Conservation (phyloP, 176 grass and related monocot species). For the Metroxylon sagu region DNA sequence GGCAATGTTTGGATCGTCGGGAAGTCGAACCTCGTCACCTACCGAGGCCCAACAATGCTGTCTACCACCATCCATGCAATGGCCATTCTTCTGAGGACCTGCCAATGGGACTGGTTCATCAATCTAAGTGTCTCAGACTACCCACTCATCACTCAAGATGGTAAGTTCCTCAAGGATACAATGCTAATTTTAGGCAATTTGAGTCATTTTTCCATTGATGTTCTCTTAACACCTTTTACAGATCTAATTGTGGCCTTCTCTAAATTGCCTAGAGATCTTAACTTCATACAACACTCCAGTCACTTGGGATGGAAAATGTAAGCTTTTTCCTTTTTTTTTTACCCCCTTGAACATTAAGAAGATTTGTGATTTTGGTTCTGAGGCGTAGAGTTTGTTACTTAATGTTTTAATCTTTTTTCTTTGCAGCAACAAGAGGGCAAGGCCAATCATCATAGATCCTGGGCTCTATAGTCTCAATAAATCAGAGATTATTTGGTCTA, state of each 20-base stretch:
- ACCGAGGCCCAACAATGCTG: slow-evolving; percentile 94
- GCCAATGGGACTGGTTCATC: slow-evolving; percentile 94
- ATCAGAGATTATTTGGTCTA: slow-evolving; percentile 64
- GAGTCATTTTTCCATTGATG: not conserved
- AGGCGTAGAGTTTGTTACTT: too few species aligned
- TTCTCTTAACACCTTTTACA: slow-evolving; percentile 20
- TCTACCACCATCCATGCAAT: slow-evolving; percentile 92
- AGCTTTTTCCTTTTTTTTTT: slow-evolving; percentile 1
- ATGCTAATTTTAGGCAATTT: not conserved
- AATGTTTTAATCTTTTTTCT: slow-evolving; percentile 6
- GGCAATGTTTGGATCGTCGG: slow-evolving; percentile 87
- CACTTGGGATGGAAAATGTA: slow-evolving; percentile 98
- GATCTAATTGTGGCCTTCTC: slow-evolving; percentile 88
- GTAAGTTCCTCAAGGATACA: slow-evolving; percentile 14
- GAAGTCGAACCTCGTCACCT: slow-evolving; percentile 70
- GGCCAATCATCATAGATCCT: slow-evolving; percentile 78
- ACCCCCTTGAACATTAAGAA: not conserved
- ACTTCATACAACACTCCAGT: slow-evolving; percentile 85
- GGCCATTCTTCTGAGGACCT: slow-evolving; percentile 55
- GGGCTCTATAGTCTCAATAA: slow-evolving; percentile 49
- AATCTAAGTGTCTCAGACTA: slow-evolving; percentile 98
- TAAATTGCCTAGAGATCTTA: slow-evolving; percentile 69
- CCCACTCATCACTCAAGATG: slow-evolving; percentile 86
- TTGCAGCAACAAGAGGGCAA: slow-evolving; percentile 86
- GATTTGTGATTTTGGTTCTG: not conserved